Conservation (phyloP, 1,139 yeast species). For the Pichia cactophila region DNA sequence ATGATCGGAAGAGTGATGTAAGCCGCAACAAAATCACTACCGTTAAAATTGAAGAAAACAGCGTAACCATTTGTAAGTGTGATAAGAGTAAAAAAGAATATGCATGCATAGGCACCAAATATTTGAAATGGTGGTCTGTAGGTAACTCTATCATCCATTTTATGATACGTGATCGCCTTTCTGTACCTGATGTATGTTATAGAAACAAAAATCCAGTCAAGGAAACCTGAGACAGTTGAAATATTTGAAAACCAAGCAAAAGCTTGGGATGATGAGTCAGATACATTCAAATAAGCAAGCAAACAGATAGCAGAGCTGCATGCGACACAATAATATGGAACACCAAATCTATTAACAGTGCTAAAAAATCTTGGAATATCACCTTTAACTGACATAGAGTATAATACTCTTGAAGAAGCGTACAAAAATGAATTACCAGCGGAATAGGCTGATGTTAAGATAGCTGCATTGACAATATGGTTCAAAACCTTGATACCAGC, state of each 20-base stretch:
- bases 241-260: constrained; percentile 32
- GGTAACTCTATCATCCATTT: constrained; percentile 38
- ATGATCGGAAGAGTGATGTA: constrained; percentile 55
- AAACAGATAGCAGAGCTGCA: constrained; percentile 34
- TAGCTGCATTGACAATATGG: constrained; percentile 34
- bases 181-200: constrained; percentile 42
- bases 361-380: constrained; percentile 54
- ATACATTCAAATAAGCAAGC: constrained; percentile 29
- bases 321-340: constrained; percentile 43
- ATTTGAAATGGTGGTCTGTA: constrained; percentile 39
- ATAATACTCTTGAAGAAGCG: constrained; percentile 47
- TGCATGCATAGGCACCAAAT: constrained; percentile 38
- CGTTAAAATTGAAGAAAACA: constrained; percentile 42
- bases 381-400: constrained; percentile 52
- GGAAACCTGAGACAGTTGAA: constrained; percentile 32
- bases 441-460: constrained; percentile 34
- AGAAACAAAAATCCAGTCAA: constrained; percentile 32
- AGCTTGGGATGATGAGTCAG: constrained; percentile 26
- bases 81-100: constrained; percentile 36
- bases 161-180: constrained; percentile 36
- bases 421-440: constrained; percentile 40
- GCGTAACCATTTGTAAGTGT: constrained; percentile 55
- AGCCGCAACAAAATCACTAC: constrained; percentile 49
- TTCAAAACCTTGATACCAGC: constrained; percentile 29
- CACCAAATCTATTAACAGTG: constrained; percentile 51